Conservation (phyloP, 2,329 filamentous ascomycete species). For the Beauveria sp. region DNA sequence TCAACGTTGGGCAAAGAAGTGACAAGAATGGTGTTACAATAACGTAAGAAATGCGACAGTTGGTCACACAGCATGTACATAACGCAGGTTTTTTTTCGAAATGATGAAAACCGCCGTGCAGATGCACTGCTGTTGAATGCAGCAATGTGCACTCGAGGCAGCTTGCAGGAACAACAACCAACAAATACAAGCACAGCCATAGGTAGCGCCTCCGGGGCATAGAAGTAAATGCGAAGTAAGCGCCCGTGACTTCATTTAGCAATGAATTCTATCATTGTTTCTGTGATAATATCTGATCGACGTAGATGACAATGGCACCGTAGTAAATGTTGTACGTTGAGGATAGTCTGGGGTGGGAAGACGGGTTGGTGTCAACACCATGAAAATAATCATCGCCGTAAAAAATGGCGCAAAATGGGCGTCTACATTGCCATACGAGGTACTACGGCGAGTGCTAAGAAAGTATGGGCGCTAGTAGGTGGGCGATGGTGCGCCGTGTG, state of each 20-base stretch:
- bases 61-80: background rate
- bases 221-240: too few relatives aligned
- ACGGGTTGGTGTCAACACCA: constrained; percentile 6
- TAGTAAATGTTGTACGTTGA: background rate
- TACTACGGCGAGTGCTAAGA: background rate
- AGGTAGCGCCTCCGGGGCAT: too few relatives aligned
- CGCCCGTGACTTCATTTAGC: too few relatives aligned
- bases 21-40: background rate
- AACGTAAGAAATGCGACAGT: background rate
- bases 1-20: background rate
- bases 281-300: background rate
- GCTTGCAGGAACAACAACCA: background rate
- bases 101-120: background rate
- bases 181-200: too few relatives aligned
- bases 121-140: background rate
- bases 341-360: background rate
- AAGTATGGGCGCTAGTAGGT: constrained; percentile 3
- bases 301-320: background rate
- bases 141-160: background rate
- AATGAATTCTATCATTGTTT: too few relatives aligned
- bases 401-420: constrained; percentile 10
- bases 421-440: background rate
- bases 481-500: constrained; percentile 5
- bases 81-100: background rate
- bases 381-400: constrained; percentile 1